Evolutionary conservation across 176 grass and related monocot genomes (phyloP).

Genomic region (Oropetium thomaeum): DNA sequence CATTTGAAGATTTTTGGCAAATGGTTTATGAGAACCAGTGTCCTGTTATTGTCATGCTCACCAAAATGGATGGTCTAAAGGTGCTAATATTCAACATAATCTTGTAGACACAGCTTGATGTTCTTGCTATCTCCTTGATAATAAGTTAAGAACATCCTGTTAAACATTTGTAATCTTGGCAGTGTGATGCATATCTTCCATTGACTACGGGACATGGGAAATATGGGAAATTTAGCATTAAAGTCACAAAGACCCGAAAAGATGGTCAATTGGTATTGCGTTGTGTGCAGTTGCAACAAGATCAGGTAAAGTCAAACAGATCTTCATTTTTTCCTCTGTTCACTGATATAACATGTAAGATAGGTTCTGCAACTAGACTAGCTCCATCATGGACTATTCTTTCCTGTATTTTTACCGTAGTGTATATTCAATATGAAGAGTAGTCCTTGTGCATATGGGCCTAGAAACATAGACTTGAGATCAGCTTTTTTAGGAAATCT

Average conservation of each 20-base stretch:
- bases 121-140: slow-evolving; percentile 10
- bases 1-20: slow-evolving; percentile 88
- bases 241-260: slow-evolving; percentile 16
- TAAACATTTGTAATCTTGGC: slow-evolving; percentile 36
- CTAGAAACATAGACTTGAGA: background rate
- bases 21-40: slow-evolving; percentile 83
- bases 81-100: slow-evolving; percentile 36
- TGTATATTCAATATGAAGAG: background rate
- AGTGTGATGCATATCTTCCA: slow-evolving; percentile 86
- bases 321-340: slow-evolving; percentile 7
- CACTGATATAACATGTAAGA: background rate
- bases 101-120: background rate
- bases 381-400: background rate
- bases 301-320: slow-evolving; percentile 48
- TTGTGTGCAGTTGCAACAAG: slow-evolving; percentile 55
- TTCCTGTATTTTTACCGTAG: background rate
- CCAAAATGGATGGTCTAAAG: slow-evolving; percentile 65
- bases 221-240: slow-evolving; percentile 71
- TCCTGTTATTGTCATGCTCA: slow-evolving; percentile 89
- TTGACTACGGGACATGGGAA: slow-evolving; percentile 26
- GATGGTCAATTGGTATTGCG: slow-evolving; percentile 53
- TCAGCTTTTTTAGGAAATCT: background rate
- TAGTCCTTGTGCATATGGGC: background rate
- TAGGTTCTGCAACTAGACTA: background rate
- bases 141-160: background rate